A percentile compares a stretch with the other conserved stretches of the same genome.
Evolutionary conservation across 768 basidiomycete genomes (phyloP).

Genomic region (Xerocomellus dryophilus): DNA sequence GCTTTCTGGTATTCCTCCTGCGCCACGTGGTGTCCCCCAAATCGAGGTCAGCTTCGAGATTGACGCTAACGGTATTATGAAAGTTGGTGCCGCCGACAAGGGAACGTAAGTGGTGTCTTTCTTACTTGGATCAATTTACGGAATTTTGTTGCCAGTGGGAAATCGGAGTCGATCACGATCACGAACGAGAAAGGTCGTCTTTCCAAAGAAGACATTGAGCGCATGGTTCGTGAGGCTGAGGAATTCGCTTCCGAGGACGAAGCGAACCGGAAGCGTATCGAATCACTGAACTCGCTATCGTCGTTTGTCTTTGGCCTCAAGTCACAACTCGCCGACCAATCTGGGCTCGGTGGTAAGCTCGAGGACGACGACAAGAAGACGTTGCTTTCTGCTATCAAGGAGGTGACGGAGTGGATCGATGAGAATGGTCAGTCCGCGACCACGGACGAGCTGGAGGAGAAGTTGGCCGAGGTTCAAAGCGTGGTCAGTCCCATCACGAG

Average conservation of each 20-base stretch:
- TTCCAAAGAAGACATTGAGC: conserved; percentile 86
- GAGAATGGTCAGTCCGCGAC: conserved; percentile 71
- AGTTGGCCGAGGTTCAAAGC: conserved; percentile 71
- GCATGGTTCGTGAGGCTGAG: conserved; percentile 94
- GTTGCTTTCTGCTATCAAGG: conserved; percentile 78
- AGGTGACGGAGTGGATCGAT: conserved; percentile 90
- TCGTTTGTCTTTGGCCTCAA: conserved; percentile 85
- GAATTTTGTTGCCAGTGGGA: conserved; percentile 48
- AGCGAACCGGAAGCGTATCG: conserved; percentile 77
- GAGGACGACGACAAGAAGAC: conserved; percentile 80
- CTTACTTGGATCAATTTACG: background rate
- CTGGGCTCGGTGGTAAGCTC: conserved; percentile 89
- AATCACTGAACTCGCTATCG: conserved; percentile 78
- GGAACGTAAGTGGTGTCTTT: conserved; percentile 60
- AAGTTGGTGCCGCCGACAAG: conserved; percentile 90
- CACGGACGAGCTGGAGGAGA: conserved; percentile 90
- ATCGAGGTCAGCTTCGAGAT: conserved; percentile 97
- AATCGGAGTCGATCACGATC: conserved; percentile 88
- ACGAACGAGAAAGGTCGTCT: conserved; percentile 96
- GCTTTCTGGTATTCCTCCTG: conserved; percentile 87
- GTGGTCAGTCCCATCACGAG: conserved; percentile 82
- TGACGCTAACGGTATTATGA: conserved; percentile 94
- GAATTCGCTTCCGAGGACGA: conserved; percentile 82
- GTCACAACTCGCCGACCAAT: conserved; percentile 79
- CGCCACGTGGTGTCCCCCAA: conserved; percentile 95